These are phyloP conservation scores for Cyclocybe cylindracea DNA, from an alignment of 768 basidiomycete genomes.

Conservation along the genomic window DNA sequence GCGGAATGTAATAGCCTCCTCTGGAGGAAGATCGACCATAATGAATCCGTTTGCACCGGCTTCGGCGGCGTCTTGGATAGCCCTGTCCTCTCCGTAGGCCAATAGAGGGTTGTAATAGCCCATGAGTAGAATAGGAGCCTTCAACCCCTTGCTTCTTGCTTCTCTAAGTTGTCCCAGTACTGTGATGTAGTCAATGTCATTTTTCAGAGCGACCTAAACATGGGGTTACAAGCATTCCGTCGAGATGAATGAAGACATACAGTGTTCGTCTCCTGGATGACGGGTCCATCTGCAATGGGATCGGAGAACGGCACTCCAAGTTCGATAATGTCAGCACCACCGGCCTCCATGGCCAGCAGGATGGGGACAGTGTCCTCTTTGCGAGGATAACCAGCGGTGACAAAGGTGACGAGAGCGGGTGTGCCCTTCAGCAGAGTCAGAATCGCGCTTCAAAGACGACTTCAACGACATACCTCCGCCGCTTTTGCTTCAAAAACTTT, in stretches of 20 bases:
- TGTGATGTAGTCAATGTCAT: slow-evolving; percentile 74
- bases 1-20: slow-evolving; percentile 91
- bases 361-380: slow-evolving; percentile 80
- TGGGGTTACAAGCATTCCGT: slow-evolving; percentile 6
- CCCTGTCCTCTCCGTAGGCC: slow-evolving; percentile 93
- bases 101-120: slow-evolving; percentile 98
- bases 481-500: slow-evolving; percentile 71
- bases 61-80: slow-evolving; percentile 84
- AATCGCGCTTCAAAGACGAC: not conserved
- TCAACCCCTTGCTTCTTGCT: slow-evolving; percentile 81
- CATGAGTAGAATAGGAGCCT: slow-evolving; percentile 90
- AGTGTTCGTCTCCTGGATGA: slow-evolving; percentile 92
- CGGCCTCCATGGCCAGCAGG: slow-evolving; percentile 89
- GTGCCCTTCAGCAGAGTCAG: slow-evolving; percentile 37
- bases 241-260: slow-evolving; percentile 45
- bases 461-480: slow-evolving; percentile 40
- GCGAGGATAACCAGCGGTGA: slow-evolving; percentile 92
- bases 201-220: slow-evolving; percentile 77
- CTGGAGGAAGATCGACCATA: slow-evolving; percentile 96
- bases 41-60: slow-evolving; percentile 98
- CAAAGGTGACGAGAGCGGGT: slow-evolving; percentile 79
- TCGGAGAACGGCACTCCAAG: slow-evolving; percentile 96
- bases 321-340: slow-evolving; percentile 94
- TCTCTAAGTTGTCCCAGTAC: slow-evolving; percentile 77
- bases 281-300: slow-evolving; percentile 93